Base-by-base conservation (phyloP, 306 rosid genomes). In the Dalbergia cultrata region DNA sequence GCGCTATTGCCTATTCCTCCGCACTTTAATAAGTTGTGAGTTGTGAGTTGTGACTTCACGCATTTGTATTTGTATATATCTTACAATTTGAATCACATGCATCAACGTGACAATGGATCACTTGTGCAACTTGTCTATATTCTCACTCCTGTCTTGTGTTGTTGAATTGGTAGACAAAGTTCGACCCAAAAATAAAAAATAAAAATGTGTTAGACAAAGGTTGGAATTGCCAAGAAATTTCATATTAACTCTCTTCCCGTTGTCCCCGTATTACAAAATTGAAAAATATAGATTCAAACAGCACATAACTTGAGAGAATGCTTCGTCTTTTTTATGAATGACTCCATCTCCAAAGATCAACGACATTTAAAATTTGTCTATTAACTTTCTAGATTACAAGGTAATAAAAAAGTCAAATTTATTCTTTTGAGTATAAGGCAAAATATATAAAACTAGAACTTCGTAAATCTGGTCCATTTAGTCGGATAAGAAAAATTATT, bases 1-100 rank as follows among this genome's bases (percentile, higher is more conserved):
- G 80, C 72, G 80, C 34, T 49, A 34, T 76, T 76, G 80, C 63
- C 72, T 49, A 61, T 61, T 45, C 13, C 31, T 8, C 8, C 14
- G 54, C 54, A 49, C 49, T 6, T n/a, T 26, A 26, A 31, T 31
- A 9, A 26, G 59, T 8, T 66, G 4, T 14, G 5, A 26, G 59
- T 8, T 66, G 4, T 14, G 5, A 61, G 41, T 8, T 58, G 13
- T 43, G 58, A 59, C 68, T 35, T 64, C 13, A 57, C 13, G 13
- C 6, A 2, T 18, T 18, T 73, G 56, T 18, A 2, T 18, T 18
- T 73, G 56, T 18, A 13, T n/a, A 43, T 14, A 71, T 7, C 52
- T 21, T 14, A 41, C 31, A 21, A 75, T 16, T 45, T 17, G 35
- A 47, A 31, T 62, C 72, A 49, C 16, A 72, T 63, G 22, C 0